Percentiles rank a stretch among this genome's conserved stretches.
phyloP scores from a whole-genome alignment of 2,329 filamentous ascomycete species.

The Alternaria angustiovoidea region DNA sequence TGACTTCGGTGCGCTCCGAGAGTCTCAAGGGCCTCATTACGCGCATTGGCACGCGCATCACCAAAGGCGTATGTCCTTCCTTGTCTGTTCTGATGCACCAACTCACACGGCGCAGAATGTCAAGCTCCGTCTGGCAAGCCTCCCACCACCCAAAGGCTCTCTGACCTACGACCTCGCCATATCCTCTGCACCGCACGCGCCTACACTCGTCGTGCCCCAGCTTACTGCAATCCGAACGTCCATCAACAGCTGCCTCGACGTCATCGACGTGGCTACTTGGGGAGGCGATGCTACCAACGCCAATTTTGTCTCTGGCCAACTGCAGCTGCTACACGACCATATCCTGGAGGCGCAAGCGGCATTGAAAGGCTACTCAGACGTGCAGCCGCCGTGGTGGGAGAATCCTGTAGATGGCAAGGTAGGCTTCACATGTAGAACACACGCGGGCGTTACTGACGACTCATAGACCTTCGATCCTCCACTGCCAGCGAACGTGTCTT shows the following conservation, averaged over 20 bases:
- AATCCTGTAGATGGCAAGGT: conserved; percentile 65
- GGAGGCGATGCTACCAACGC: conserved; percentile 70
- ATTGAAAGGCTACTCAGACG: conserved; percentile 63
- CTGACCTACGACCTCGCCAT: conserved; percentile 61
- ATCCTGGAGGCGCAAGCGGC: conserved; percentile 67
- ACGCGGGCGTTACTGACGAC: conserved; percentile 4
- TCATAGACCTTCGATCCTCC: conserved; percentile 66
- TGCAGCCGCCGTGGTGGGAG: conserved; percentile 64
- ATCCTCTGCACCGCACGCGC: conserved; percentile 62
- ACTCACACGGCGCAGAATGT: conserved; percentile 65
- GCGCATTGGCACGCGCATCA: conserved; percentile 85
- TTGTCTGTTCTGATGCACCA: conserved; percentile 24
- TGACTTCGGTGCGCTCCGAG: conserved; percentile 88
- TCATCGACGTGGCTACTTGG: conserved; percentile 79
- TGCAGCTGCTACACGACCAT: conserved; percentile 67
- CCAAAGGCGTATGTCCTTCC: conserved; percentile 75
- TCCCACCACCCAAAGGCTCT: conserved; percentile 63
- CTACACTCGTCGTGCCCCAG: conserved; percentile 70
- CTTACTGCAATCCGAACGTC: conserved; percentile 76
- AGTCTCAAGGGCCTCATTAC: conserved; percentile 92
- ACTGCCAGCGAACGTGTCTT: conserved; percentile 73
- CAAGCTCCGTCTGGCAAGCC: conserved; percentile 76
- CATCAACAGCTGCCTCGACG: conserved; percentile 83
- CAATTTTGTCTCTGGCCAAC: conserved; percentile 65
- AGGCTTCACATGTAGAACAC: conserved; percentile 31